phyloP scores from a whole-genome alignment of 805 yeast species.

The Debaryomyces maramus region DNA sequence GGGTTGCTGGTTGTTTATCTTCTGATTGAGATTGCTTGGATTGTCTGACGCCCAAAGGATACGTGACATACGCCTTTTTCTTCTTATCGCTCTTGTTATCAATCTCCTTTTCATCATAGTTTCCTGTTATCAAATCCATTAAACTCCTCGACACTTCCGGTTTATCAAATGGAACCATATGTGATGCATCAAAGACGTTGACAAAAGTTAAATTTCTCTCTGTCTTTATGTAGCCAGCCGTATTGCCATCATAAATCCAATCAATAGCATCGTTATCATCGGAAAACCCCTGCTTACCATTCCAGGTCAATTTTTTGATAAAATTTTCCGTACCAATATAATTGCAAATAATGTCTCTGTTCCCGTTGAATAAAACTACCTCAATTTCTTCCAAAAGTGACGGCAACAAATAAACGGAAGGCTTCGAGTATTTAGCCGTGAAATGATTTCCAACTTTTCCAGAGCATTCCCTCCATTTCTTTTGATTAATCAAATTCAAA shows the following conservation, averaged over 20 bases:
- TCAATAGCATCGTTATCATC: conserved; percentile 26
- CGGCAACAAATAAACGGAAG: conserved; percentile 70
- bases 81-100: conserved; percentile 13
- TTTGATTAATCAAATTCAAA: conserved; percentile 47
- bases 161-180: conserved; percentile 90
- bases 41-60: conserved; percentile 28
- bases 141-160: conserved; percentile 71
- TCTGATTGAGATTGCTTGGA: neutral
- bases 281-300: conserved; percentile 55
- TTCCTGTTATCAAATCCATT: conserved; percentile 50
- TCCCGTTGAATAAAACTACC: conserved; percentile 80
- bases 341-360: conserved; percentile 87
- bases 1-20: neutral
- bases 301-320: conserved; percentile 65
- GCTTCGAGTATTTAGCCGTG: conserved; percentile 51
- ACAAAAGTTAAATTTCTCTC: conserved; percentile 78
- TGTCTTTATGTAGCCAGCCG: conserved; percentile 39
- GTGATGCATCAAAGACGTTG: conserved; percentile 74
- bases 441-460: conserved; percentile 54
- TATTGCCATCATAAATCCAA: conserved; percentile 46
- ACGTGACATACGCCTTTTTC: conserved; percentile 25
- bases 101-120: conserved; percentile 22
- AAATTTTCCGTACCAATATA: conserved; percentile 69
- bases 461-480: conserved; percentile 79
- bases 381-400: conserved; percentile 56